Base-by-base conservation (phyloP, 2,329 filamentous ascomycete species). In the Leptographium radiaticola region DNA sequence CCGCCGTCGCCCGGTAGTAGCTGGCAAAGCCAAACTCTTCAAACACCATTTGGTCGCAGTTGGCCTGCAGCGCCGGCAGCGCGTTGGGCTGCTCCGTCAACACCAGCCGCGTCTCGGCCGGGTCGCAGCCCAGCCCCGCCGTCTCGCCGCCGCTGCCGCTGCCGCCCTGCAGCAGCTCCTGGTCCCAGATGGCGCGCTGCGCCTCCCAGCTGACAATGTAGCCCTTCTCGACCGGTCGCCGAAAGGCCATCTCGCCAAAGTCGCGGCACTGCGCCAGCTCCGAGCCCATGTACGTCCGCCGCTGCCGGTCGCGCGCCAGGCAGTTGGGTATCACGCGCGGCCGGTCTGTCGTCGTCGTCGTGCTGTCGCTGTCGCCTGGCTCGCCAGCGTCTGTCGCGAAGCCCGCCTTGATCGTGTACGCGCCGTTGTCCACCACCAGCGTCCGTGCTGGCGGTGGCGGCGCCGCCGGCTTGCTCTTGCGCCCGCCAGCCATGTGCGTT, bases 121-220 rank as follows among this genome's bases (percentile, higher is more conserved):
- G 87, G 60, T 94, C 84, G 66, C 86, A 89, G 62, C 74, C 77
- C 60, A 82, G 70, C 20, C n/a, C 7, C 30, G 33, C 47, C 11
- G 40, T 47, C n/a, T 81, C 81, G 59, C 80, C 80, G 55, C 77
- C 72, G 25, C 25, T 5, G 25, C 25, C 25, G 25, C 25, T 5
- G 25, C 25, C 25, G 60, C 86, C 82, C 61, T 95, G 84, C 64
- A 97, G 87, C 63, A 97, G 87, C 56, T 90, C 84, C 61, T 84
- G 81, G 63, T 96, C 89, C 93, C 93, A 98, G 51, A 98, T 88
- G 64, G 93, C 90, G 68, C 88, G 91, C 71, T 98, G 81, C 0
- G 86, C 84, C 68, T 98, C 93, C 93, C 93, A 98, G 65, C 91
- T 96, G 57, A 97, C 90, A 50, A 97, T 76, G 64, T 87, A 97